Percentiles rank a stretch among this genome's conserved stretches.
Evolutionary conservation across 2,329 filamentous ascomycete species (phyloP).

Genomic region (Chrysoporthe puriensis): DNA sequence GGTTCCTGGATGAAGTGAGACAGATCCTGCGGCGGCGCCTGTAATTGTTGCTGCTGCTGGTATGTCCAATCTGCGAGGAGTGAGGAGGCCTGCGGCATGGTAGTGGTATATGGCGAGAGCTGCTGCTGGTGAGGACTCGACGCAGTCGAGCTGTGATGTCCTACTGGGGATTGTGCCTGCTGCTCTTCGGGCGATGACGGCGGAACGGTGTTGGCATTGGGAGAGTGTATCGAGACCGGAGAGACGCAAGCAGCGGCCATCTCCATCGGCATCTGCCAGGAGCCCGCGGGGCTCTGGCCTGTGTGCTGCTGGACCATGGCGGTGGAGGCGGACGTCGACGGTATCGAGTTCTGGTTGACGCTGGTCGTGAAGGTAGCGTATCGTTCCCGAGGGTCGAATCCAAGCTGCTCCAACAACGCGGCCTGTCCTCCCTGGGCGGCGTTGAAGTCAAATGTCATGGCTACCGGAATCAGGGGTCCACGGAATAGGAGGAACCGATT

Average conservation of each 20-base stretch:
- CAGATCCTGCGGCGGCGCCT: slow-evolving; percentile 50
- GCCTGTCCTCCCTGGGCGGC: slow-evolving; percentile 54
- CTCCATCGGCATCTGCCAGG: slow-evolving; percentile 58
- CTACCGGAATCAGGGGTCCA: slow-evolving; percentile 38
- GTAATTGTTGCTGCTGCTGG: slow-evolving; percentile 42
- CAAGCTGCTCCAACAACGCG: slow-evolving; percentile 62
- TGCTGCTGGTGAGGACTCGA: slow-evolving; percentile 58
- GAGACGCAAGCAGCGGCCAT: slow-evolving; percentile 40
- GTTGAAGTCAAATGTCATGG: slow-evolving; percentile 65
- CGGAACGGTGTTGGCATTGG: slow-evolving; percentile 47
- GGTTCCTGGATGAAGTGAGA: slow-evolving; percentile 61
- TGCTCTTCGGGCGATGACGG: slow-evolving; percentile 58
- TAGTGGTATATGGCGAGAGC: slow-evolving; percentile 55
- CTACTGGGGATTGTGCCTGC: slow-evolving; percentile 49
- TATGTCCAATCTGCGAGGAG: slow-evolving; percentile 66
- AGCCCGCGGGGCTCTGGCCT: slow-evolving; percentile 44
- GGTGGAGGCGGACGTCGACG: slow-evolving; percentile 40
- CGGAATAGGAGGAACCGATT: slow-evolving; percentile 37
- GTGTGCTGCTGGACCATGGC: slow-evolving; percentile 38
- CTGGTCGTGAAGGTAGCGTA: slow-evolving; percentile 53
- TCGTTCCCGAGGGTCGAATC: slow-evolving; percentile 61
- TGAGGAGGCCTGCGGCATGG: slow-evolving; percentile 52
- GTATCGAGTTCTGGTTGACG: slow-evolving; percentile 42
- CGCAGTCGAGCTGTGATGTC: slow-evolving; percentile 50
- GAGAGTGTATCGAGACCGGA: slow-evolving; percentile 41